phyloP scores from a whole-genome alignment of 306 rosid genomes.

The Glycine soja region DNA sequence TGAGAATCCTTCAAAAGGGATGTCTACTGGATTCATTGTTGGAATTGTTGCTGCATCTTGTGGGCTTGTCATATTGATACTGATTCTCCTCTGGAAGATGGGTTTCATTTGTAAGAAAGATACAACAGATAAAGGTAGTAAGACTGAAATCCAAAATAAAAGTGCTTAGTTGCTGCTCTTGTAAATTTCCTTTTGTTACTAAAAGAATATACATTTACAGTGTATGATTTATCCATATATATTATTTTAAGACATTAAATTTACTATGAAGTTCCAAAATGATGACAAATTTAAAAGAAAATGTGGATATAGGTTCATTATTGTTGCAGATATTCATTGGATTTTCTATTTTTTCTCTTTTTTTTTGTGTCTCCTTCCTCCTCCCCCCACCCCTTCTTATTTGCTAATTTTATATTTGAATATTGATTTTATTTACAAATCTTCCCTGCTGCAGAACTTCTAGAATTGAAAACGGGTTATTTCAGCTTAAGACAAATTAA shows the following conservation, averaged over 20 bases:
- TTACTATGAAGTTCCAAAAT: not conserved
- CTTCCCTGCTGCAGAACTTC: conserved; percentile 57
- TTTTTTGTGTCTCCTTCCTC: not conserved
- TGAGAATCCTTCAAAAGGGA: conserved; percentile 52
- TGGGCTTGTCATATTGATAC: conserved; percentile 53
- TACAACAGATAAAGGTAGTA: conserved; percentile 70
- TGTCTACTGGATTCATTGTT: conserved; percentile 73
- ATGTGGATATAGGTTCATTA: not conserved
- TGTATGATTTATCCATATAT: not conserved
- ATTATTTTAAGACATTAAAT: not conserved
- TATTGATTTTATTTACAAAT: not conserved
- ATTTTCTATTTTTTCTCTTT: not conserved
- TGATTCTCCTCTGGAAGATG: conserved; percentile 57
- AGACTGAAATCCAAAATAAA: conserved; percentile 33
- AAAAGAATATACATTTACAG: not conserved
- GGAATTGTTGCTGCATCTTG: conserved; percentile 71
- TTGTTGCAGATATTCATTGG: conserved; percentile 10
- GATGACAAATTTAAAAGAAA: conserved; percentile 7
- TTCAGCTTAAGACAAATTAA: conserved; percentile 71
- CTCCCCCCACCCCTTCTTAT: not conserved
- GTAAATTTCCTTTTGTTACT: conserved; percentile 3
- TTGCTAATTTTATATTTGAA: conserved; percentile 12
- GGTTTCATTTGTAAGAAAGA: conserved; percentile 63
- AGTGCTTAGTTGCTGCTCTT: conserved; percentile 10
- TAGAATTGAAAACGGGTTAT: conserved; percentile 70